A percentile compares a stretch with the other conserved stretches of the same genome.
Evolutionary conservation across 371 early-diverging fungal species (phyloP).

Genomic region (Choanephora cucurbitarum): DNA sequence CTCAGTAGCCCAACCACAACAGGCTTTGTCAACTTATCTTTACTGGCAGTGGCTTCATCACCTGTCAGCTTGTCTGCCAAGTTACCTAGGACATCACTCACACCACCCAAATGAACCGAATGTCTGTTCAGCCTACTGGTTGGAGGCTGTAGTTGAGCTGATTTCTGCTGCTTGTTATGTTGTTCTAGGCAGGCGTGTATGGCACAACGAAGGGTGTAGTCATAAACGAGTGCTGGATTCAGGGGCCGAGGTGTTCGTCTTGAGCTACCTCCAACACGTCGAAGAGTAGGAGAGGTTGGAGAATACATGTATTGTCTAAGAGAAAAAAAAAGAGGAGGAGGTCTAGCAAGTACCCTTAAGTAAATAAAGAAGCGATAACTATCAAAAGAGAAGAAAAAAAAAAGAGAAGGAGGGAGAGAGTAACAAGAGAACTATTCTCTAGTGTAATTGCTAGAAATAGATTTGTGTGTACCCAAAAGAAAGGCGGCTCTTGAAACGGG

Average conservation of each 20-base stretch:
- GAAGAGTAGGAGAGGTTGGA: slow-evolving; percentile 18
- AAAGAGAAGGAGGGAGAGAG: no score
- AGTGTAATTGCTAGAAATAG: no score
- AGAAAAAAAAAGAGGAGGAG: no score
- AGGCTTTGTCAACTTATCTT: slow-evolving; percentile 37
- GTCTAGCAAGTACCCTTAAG: no score
- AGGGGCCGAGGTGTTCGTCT: slow-evolving; percentile 27
- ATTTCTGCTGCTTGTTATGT: slow-evolving; percentile 18
- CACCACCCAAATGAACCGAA: slow-evolving; percentile 31
- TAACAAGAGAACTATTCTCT: no score
- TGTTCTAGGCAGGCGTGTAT: slow-evolving; percentile 40
- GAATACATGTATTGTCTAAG: no score
- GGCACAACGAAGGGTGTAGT: slow-evolving; percentile 44
- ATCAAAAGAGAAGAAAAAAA: no score
- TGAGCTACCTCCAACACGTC: slow-evolving; percentile 30
- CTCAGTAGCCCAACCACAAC: slow-evolving; percentile 31
- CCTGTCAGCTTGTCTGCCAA: slow-evolving; percentile 34
- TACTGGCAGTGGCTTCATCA: slow-evolving; percentile 23
- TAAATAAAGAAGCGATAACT: no score
- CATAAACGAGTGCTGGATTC: slow-evolving; percentile 38
- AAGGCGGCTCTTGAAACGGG: no score
- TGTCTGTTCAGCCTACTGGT: slow-evolving; percentile 26
- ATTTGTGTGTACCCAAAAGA: no score
- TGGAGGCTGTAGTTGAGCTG: slow-evolving; percentile 11
- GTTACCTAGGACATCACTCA: slow-evolving; percentile 35